Base-by-base conservation (phyloP, 2,329 filamentous ascomycete genomes). In the Aspergillus intermedius region DNA sequence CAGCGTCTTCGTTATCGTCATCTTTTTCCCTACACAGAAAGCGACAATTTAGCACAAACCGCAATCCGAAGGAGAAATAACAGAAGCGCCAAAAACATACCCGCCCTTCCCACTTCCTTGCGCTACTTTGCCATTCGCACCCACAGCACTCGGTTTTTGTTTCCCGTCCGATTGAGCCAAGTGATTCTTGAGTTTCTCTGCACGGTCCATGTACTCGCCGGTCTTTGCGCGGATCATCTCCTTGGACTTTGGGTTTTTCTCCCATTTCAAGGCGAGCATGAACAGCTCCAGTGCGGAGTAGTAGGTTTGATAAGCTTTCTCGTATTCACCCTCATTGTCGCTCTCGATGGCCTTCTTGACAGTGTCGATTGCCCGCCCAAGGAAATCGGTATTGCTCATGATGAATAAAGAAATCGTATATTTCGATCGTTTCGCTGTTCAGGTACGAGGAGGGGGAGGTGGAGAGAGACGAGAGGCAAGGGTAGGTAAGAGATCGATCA, bases 251-350 rank as follows among this genome's bases (percentile, higher is more conserved):
- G 87, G 84, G 74, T 96, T 97, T 81, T 97, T 98, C 76, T 98
- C 93, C 91, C 91, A 98, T 78, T 98, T 98, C 52, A 98, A 80
- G 30, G 93, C 93, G 53, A 97, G 87, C 87, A 98, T 95, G 78
- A 97, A 98, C 50, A 97, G 83, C 74, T 98, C 91, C 60, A 98
- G 87, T 45, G 91, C 86, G 59, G 89, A 85, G 77, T 95, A 96
- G 81, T 98, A 98, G 54, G 87, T 80, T 67, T 95, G 88, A 70
- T 97, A 97, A 49, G 93, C 93, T 71, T 94, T 91, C 63, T 96
- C 90, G 74, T 98, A 98, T 68, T 97, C 89, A 67, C 89, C 91
- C 42, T 88, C 87, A 58, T 91, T 95, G 76, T 98, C 93, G 61
- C 87, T 84, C 69, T 95, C 91, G 75, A 98, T 97, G 59, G 93